phyloP scores from a whole-genome alignment of 2,329 filamentous ascomycete genomes.

The Xylariaceae sp. region DNA sequence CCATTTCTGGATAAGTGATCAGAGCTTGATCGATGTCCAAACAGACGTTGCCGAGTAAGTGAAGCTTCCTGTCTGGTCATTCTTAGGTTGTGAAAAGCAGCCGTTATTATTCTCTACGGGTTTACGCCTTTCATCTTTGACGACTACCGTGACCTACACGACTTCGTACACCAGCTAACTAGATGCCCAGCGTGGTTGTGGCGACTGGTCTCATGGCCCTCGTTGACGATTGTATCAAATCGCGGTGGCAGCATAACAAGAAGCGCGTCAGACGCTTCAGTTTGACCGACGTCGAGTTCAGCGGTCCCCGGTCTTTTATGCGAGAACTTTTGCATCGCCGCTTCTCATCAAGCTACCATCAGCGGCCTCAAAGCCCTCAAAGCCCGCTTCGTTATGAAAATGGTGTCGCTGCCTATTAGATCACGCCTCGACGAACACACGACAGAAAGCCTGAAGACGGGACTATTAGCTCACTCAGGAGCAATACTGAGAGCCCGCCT shows the following conservation, averaged over 20 bases:
- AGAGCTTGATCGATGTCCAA: slow-evolving; percentile 61
- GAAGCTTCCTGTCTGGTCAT: not conserved
- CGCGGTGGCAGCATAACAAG: slow-evolving; percentile 55
- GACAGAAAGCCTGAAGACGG: slow-evolving; percentile 14
- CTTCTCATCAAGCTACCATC: slow-evolving; percentile 33
- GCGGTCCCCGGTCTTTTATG: slow-evolving; percentile 33
- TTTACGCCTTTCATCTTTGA: no score
- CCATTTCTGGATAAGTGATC: slow-evolving; percentile 84
- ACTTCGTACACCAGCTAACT: not conserved
- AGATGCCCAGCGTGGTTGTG: slow-evolving; percentile 66
- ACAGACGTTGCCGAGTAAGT: slow-evolving; percentile 85
- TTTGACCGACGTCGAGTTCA: slow-evolving; percentile 32
- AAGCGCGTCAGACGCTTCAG: slow-evolving; percentile 40
- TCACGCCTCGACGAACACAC: slow-evolving; percentile 5
- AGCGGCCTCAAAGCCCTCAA: slow-evolving; percentile 30
- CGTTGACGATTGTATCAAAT: slow-evolving; percentile 87
- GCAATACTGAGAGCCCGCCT: slow-evolving; percentile 1
- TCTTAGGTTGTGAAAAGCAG: no score
- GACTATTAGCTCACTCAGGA: slow-evolving; percentile 5
- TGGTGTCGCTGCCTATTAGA: slow-evolving; percentile 35
- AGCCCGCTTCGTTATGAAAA: slow-evolving; percentile 37
- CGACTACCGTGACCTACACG: no score
- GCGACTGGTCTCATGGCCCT: slow-evolving; percentile 85
- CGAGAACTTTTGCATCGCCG: slow-evolving; percentile 40
- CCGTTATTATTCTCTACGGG: no score